Base-by-base conservation (phyloP, 768 basidiomycete species). In the Termitomyces sp. region DNA sequence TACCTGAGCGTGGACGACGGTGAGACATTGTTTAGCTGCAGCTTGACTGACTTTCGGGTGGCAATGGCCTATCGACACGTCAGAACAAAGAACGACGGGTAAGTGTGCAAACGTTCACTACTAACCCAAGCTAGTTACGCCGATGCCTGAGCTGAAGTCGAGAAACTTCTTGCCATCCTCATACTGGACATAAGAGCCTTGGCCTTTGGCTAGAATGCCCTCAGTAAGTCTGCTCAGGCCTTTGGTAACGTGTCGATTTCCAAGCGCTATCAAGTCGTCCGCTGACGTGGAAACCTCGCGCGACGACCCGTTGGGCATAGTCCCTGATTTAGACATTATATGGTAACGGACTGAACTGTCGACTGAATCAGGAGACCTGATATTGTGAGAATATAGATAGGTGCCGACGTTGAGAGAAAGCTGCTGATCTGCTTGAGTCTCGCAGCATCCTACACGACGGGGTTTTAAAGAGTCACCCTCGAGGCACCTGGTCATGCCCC, bases 71-170 rank as follows among this genome's bases (percentile, higher is more conserved):
- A 38, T 12, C 45, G 46, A 57, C 40, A 12, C 46, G 15, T 42
- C 17, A 31, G 43, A 37, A 59, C 60, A 34, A 31, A 36, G 17
- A 25, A 34, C 36, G 56, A 34, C 14, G 14, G 34, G 36, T 68
- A 25, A 25, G 25, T 25, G 25, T 25, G 25, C 17, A 2, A 2
- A 29, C 11, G 31, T 51, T 50, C 3, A 42, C 10, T 29, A 52
- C 77, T 60, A 60, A 90, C 92, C 93, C 17, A 96, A 81, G 72
- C 85, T 87, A 1, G 92, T 91, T 2, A 96, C 94, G 34, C 91
- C 92, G 65, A 93, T 96, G 10, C 94, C 94, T 68, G 83, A 84
- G 11, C 90, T 94, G 68, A 96, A 95, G 72, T 97, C 95, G 54
- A 97, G 79, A 69, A 91, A 70, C 67, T 79, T 83, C 60, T 83